phyloP scores from a whole-genome alignment of 148 eudicot species.

The Heliosperma pusillum region DNA sequence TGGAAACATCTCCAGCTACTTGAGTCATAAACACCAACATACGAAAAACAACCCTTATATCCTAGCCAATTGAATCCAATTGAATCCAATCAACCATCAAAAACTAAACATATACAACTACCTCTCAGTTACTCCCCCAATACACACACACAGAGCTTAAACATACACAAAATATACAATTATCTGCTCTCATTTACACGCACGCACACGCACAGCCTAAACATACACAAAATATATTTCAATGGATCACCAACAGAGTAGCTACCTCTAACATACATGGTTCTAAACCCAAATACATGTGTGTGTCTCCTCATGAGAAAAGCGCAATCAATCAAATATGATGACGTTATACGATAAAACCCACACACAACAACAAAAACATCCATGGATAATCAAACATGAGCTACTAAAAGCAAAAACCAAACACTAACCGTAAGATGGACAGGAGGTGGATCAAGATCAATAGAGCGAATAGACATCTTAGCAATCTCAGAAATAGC shows the following conservation, averaged over 20 bases:
- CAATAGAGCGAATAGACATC: constrained; percentile 67
- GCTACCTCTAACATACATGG: background rate
- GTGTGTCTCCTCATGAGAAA: too few relatives aligned
- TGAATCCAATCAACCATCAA: background rate
- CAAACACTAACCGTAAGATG: constrained; percentile 49
- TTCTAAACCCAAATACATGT: background rate
- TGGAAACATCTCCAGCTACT: background rate
- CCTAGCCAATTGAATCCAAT: too few relatives aligned
- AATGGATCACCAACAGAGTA: background rate
- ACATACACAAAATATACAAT: too few relatives aligned
- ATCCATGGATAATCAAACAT: too few relatives aligned
- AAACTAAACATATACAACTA: background rate
- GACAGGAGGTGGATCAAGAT: constrained; percentile 53
- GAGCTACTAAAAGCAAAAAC: background rate
- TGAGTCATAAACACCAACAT: background rate
- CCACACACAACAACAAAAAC: too few relatives aligned
- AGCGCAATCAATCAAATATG: background rate
- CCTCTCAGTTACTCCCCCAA: too few relatives aligned
- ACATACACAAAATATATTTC: background rate
- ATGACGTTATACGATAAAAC: too few relatives aligned
- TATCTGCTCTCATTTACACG: too few relatives aligned
- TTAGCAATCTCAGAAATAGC: constrained; percentile 81
- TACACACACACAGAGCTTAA: too few relatives aligned
- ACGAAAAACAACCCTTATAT: background rate
- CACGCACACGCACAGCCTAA: too few relatives aligned